Conservation (phyloP, 305 asterid species). For the Stenogyne calaminthoides region DNA sequence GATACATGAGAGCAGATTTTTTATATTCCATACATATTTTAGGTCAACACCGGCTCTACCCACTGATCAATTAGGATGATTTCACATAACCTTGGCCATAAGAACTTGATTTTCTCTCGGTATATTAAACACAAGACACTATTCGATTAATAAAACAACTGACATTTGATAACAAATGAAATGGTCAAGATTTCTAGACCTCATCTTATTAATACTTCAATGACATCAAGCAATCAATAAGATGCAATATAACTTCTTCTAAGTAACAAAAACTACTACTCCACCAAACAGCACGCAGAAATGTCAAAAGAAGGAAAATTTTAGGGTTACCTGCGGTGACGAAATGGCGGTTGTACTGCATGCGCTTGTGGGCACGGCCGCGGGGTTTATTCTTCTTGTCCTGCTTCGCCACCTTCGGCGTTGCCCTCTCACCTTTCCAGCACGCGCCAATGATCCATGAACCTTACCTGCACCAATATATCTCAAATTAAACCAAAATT, state of each 20-base stretch:
- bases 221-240: too few species aligned
- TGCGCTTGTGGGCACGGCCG: slow-evolving; percentile 73
- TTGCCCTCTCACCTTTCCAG: slow-evolving; percentile 72
- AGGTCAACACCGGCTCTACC: neutral
- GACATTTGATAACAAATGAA: neutral
- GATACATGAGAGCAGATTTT: neutral
- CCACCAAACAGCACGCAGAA: too few species aligned
- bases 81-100: slow-evolving; percentile 20
- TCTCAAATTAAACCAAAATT: neutral
- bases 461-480: slow-evolving; percentile 52
- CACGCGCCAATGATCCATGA: slow-evolving; percentile 75
- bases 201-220: too few species aligned
- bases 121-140: neutral
- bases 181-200: neutral
- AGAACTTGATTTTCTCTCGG: neutral
- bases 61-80: neutral
- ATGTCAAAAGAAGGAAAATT: neutral
- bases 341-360: slow-evolving; percentile 68
- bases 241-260: too few species aligned
- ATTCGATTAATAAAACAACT: neutral
- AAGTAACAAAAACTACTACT: too few species aligned
- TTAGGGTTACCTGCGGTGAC: slow-evolving; percentile 60
- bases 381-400: slow-evolving; percentile 75
- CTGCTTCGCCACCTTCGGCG: too few species aligned
- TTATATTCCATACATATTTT: neutral